Conservation (phyloP, 306 rosid species). For the Acacia crassicarpa region DNA sequence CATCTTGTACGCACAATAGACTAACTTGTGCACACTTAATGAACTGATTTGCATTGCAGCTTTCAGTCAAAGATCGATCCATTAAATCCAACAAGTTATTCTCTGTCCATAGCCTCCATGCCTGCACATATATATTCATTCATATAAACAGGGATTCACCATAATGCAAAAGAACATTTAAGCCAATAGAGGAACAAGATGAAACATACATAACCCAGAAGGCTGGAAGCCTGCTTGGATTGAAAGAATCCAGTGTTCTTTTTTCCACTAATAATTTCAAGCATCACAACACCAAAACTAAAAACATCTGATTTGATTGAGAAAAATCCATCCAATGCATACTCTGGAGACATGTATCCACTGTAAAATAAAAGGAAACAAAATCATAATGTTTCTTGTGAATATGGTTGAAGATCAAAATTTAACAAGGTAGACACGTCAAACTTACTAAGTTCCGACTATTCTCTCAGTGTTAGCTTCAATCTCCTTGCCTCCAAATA, state of each 20-base stretch:
- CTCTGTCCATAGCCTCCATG: neutral
- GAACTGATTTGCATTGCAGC: slow-evolving; percentile 1
- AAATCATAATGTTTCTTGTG: neutral
- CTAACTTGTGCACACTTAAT: neutral
- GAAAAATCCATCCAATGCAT: slow-evolving; percentile 48
- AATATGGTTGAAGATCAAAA: neutral
- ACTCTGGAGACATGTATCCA: slow-evolving; percentile 45
- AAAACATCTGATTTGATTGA: slow-evolving; percentile 55
- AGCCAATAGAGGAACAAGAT: neutral
- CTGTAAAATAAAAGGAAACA: slow-evolving; percentile 12
- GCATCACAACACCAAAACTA: slow-evolving; percentile 59
- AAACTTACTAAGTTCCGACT: slow-evolving; percentile 41
- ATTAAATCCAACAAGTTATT: neutral
- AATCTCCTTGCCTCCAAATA: slow-evolving; percentile 36
- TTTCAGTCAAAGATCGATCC: neutral
- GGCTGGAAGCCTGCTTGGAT: slow-evolving; percentile 40
- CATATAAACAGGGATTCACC: neutral
- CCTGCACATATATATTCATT: neutral
- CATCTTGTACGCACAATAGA: neutral
- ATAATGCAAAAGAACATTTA: neutral
- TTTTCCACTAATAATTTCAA: slow-evolving; percentile 59
- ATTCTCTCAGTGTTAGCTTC: slow-evolving; percentile 35
- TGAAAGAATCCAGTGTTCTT: slow-evolving; percentile 45
- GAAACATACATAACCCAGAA: slow-evolving; percentile 45
- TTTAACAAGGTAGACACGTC: neutral